Evolutionary conservation across 2,329 filamentous ascomycete species (phyloP).

Genomic region (Fusarium sp.): DNA sequence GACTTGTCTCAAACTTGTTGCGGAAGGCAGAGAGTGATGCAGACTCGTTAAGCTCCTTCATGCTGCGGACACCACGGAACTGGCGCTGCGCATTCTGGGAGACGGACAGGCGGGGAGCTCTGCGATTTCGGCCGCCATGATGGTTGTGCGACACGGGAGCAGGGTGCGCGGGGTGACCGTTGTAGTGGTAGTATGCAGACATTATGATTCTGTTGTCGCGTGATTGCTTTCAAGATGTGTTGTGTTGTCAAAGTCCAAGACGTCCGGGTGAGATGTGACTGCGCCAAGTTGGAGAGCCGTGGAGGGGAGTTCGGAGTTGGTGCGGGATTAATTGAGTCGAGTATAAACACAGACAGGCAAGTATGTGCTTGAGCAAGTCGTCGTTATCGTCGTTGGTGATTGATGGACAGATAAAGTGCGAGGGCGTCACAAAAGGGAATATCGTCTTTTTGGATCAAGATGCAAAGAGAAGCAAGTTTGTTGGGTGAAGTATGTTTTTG

Average conservation of each 20-base stretch:
- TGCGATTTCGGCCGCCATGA: constrained; percentile 86
- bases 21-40: constrained; percentile 82
- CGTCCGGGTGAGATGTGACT: neutral
- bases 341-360: constrained; percentile 31
- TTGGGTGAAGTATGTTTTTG: constrained; percentile 37
- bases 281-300: constrained; percentile 24
- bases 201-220: constrained; percentile 55
- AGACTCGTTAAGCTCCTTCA: constrained; percentile 88
- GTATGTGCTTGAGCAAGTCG: constrained; percentile 19
- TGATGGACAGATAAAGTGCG: constrained; percentile 26
- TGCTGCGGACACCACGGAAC: constrained; percentile 84
- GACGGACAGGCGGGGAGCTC: constrained; percentile 83
- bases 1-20: constrained; percentile 87
- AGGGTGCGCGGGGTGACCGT: constrained; percentile 68
- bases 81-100: constrained; percentile 88
- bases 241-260: constrained; percentile 1
- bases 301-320: constrained; percentile 29
- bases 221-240: neutral
- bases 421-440: constrained; percentile 21
- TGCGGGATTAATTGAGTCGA: constrained; percentile 46
- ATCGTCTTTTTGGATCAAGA: constrained; percentile 11
- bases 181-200: constrained; percentile 75
- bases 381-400: constrained; percentile 20
- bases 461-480: constrained; percentile 31
- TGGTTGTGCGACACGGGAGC: constrained; percentile 78